Evolutionary conservation across 2,329 filamentous ascomycete species (phyloP).

Genomic region (Gliomastix tumulicola): DNA sequence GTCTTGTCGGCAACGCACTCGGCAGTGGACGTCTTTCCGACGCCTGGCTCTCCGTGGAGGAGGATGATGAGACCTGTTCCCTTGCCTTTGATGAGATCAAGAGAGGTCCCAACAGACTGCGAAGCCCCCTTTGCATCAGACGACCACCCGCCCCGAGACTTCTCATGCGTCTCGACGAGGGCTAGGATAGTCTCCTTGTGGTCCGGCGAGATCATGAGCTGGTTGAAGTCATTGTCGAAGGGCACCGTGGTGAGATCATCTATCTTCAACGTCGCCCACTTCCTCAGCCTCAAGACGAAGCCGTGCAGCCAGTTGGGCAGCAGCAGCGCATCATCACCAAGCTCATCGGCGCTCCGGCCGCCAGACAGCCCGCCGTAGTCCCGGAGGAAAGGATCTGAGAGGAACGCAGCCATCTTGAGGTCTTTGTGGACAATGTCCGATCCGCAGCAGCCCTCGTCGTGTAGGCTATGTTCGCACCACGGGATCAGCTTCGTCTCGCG

Average conservation of each 20-base stretch:
- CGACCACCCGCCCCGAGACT: not conserved
- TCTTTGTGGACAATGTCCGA: conserved; percentile 3
- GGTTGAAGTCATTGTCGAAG: conserved; percentile 8
- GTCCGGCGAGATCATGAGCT: conserved; percentile 7
- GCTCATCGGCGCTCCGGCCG: not conserved
- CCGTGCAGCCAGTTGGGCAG: conserved; percentile 4
- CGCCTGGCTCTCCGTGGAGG: conserved; percentile 39
- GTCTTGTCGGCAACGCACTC: conserved; percentile 46
- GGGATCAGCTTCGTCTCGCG: not conserved
- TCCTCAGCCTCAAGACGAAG: conserved; percentile 5
- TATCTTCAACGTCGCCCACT: conserved; percentile 7
- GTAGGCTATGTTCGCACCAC: not conserved
- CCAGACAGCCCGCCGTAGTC: not conserved
- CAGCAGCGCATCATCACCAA: conserved; percentile 5
- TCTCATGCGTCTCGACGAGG: conserved; percentile 9
- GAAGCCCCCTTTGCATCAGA: conserved; percentile 15
- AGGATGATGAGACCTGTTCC: conserved; percentile 40
- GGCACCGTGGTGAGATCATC: conserved; percentile 2
- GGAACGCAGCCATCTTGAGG: not conserved
- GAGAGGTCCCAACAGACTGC: conserved; percentile 7
- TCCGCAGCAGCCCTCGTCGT: conserved; percentile 2
- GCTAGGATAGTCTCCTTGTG: conserved; percentile 7
- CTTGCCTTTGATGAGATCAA: conserved; percentile 41
- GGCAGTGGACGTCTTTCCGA: conserved; percentile 50
- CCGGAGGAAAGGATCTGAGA: not conserved